These are phyloP conservation scores for Solanum habrochaites DNA, from an alignment of 257 asterid genomes.

Conservation along the genomic window DNA sequence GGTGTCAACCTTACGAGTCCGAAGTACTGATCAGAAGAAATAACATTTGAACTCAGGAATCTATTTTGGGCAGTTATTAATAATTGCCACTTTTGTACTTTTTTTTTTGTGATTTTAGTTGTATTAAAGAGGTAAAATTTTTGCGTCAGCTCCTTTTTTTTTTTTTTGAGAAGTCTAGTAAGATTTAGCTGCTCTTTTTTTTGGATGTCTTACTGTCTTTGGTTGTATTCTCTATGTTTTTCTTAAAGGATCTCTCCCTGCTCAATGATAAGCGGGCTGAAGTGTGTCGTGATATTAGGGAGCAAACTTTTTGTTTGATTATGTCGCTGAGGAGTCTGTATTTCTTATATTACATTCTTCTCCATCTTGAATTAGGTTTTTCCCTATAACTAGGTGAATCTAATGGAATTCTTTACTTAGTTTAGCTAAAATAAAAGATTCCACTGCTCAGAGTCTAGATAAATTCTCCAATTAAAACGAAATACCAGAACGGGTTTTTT, in stretches of 20 bases:
- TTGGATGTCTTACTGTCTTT: not conserved
- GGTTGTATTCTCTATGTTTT: not conserved
- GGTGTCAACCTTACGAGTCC: not conserved
- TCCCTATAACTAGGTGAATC: not conserved
- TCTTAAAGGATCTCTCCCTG: not conserved
- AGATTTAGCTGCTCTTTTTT: not conserved
- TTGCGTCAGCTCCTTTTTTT: not conserved
- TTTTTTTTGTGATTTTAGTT: not conserved
- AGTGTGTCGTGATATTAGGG: not conserved
- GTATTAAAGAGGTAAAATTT: not conserved
- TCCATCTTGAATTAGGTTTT: not conserved
- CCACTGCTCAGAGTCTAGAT: not conserved
- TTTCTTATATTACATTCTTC: not conserved
- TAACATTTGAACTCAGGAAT: not conserved
- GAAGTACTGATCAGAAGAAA: not conserved
- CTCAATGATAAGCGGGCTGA: not conserved
- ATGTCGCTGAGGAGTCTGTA: not conserved
- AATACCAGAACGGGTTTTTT: not conserved
- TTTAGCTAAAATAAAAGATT: not conserved
- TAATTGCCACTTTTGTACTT: not conserved
- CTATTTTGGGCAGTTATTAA: not conserved
- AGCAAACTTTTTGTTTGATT: not conserved
- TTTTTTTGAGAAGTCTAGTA: not conserved
- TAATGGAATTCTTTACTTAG: not conserved
- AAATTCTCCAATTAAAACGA: not conserved